Evolutionary conservation across 75 land plant species (phyloP).

Genomic region (Isoetes taiwanensis): DNA sequence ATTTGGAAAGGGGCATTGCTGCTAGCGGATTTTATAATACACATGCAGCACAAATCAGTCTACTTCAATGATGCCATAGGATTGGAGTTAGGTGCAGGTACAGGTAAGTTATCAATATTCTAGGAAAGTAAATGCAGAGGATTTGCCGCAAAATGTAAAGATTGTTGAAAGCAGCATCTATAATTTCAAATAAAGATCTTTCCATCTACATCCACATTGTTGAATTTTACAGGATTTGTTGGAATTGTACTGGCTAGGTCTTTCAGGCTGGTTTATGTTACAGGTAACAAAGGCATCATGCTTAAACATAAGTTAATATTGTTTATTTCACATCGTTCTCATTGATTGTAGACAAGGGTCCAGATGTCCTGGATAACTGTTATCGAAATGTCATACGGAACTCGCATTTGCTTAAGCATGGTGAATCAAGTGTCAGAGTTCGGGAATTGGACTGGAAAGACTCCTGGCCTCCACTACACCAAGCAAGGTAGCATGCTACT

Average conservation of each 20-base stretch:
- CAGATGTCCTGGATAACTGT: constrained; percentile 64
- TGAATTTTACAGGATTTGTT: constrained; percentile 46
- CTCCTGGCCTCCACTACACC: constrained; percentile 93
- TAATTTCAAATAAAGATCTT: background rate
- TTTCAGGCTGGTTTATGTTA: constrained; percentile 52
- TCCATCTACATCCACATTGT: too few relatives aligned
- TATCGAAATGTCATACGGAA: constrained; percentile 44
- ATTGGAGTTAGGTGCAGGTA: constrained; percentile 83
- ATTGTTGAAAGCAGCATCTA: constrained; percentile 6
- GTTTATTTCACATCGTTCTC: background rate
- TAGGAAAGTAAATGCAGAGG: background rate
- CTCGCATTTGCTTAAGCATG: constrained; percentile 14
- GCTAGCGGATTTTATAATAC: constrained; percentile 68
- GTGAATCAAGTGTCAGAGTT: constrained; percentile 28
- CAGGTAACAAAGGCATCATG: constrained; percentile 30
- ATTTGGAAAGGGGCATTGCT: constrained; percentile 85
- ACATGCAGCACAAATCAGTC: constrained; percentile 36
- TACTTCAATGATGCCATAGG: constrained; percentile 45
- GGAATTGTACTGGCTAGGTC: constrained; percentile 56
- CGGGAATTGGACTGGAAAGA: constrained; percentile 73
- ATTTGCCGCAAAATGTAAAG: background rate
- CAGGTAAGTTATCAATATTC: constrained; percentile 35
- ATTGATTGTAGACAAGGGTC: constrained; percentile 41
- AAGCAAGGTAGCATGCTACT: too few relatives aligned
- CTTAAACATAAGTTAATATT: background rate